Evolutionary conservation across 108 stramenopile genomes (phyloP).

Genomic region (Nannochloropsis gaditana): DNA sequence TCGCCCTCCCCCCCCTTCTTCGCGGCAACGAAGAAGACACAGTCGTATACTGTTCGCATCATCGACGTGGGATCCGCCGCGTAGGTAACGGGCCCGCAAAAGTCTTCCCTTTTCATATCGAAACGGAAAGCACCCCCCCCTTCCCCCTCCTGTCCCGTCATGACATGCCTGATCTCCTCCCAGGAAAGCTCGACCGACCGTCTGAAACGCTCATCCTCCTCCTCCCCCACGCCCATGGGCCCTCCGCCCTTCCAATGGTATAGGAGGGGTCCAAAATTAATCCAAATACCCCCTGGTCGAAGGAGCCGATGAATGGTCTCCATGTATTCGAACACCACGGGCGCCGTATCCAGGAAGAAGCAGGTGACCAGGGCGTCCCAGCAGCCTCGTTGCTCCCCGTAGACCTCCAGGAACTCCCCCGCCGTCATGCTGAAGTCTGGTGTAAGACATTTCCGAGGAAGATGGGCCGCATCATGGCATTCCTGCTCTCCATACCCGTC

Average conservation of each 20-base stretch:
- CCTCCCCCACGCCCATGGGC: neutral
- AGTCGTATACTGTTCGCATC: slow-evolving; percentile 2
- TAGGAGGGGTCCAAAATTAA: slow-evolving; percentile 87
- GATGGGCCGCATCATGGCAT: slow-evolving; percentile 14
- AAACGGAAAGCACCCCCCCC: neutral
- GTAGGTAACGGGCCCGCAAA: neutral
- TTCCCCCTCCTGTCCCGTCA: neutral
- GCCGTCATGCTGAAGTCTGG: slow-evolving; percentile 59
- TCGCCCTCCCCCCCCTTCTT: neutral
- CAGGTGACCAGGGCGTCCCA: slow-evolving; percentile 84
- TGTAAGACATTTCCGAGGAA: slow-evolving; percentile 20
- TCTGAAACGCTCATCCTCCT: neutral
- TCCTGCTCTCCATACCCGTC: neutral
- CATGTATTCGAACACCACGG: slow-evolving; percentile 71
- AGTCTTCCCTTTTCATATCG: neutral
- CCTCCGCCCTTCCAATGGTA: slow-evolving; percentile 68
- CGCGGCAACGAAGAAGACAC: neutral
- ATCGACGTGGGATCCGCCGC: neutral
- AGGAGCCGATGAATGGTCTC: slow-evolving; percentile 75
- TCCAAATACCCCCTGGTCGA: slow-evolving; percentile 72
- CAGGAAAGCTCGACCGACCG: neutral
- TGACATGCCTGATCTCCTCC: neutral
- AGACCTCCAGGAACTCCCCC: slow-evolving; percentile 79
- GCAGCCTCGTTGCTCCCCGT: slow-evolving; percentile 53
- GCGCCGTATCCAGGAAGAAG: slow-evolving; percentile 90